Percentiles rank a stretch among this genome's conserved stretches.
phyloP scores from a whole-genome alignment of 176 grass and related monocot species.

The barley (Hordeum vulgare) region DNA sequence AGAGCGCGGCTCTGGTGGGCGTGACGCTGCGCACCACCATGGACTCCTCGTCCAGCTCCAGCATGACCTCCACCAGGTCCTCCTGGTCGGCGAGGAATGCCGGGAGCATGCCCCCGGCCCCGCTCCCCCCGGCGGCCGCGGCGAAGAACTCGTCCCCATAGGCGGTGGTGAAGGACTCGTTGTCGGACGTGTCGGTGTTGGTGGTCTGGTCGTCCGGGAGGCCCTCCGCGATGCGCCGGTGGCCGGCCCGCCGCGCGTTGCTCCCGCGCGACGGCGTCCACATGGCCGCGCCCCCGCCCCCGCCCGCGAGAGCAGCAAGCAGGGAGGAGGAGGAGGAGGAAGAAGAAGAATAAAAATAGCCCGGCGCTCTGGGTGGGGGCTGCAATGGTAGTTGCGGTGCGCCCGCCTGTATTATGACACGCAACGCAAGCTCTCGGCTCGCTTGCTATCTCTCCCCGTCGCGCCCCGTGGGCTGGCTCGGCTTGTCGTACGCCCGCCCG shows the following conservation, averaged over 20 bases:
- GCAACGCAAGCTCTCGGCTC: background rate
- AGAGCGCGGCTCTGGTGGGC: constrained; percentile 47
- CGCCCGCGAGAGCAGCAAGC: background rate
- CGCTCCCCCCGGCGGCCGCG: background rate
- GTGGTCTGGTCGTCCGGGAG: constrained; percentile 68
- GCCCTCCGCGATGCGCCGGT: constrained; percentile 78
- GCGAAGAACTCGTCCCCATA: constrained; percentile 48
- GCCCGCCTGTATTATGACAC: background rate
- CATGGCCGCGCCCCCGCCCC: constrained; percentile 31
- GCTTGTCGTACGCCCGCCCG: background rate
- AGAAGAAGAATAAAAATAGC: background rate
- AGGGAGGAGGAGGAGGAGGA: background rate
- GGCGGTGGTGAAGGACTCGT: constrained; percentile 62
- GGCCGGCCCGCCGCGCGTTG: constrained; percentile 46
- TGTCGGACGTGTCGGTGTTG: constrained; percentile 61
- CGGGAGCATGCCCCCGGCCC: constrained; percentile 52
- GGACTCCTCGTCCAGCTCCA: constrained; percentile 97
- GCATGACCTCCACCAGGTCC: constrained; percentile 97
- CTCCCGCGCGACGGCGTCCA: constrained; percentile 68
- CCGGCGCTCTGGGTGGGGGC: background rate
- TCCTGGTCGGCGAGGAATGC: constrained; percentile 79
- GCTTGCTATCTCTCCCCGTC: background rate
- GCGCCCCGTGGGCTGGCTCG: background rate
- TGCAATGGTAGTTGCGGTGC: constrained; percentile 29
- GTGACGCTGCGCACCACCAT: constrained; percentile 99